These are phyloP conservation scores for Tulasnella calospora DNA, from an alignment of 768 basidiomycete species.

Conservation along the genomic window DNA sequence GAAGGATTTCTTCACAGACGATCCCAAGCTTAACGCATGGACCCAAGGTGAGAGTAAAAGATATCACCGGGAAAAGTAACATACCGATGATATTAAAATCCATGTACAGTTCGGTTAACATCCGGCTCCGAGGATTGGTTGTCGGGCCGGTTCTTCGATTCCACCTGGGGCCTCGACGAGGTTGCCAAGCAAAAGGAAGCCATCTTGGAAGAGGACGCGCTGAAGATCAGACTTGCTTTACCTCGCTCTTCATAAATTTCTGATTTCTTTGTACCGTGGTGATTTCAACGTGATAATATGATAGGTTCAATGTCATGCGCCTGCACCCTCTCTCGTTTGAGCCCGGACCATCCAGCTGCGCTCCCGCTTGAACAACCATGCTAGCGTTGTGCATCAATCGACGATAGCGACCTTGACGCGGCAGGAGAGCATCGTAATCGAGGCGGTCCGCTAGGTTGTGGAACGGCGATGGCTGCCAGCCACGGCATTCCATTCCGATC, in stretches of 20 bases:
- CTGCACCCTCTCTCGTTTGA: neutral
- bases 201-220: slow-evolving; percentile 25
- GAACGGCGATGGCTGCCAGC: neutral
- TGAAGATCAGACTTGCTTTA: slow-evolving; percentile 25
- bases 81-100: neutral
- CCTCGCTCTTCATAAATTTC: neutral
- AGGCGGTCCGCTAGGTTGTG: neutral
- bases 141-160: slow-evolving; percentile 23
- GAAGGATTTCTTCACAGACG: slow-evolving; percentile 6
- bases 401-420: neutral
- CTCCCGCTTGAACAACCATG: neutral
- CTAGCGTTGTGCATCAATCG: neutral
- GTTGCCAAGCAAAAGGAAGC: slow-evolving; percentile 25
- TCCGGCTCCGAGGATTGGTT: slow-evolving; percentile 25
- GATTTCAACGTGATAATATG: neutral
- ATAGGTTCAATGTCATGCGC: neutral
- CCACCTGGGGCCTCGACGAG: slow-evolving; percentile 21
- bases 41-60: slow-evolving; percentile 7
- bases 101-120: slow-evolving; percentile 11
- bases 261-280: neutral
- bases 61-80: neutral
- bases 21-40: slow-evolving; percentile 19
- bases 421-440: neutral
- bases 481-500: neutral
- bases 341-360: neutral